Percentiles rank a stretch among this genome's conserved stretches.
These are phyloP conservation scores for Termitomyces titanicus DNA, from an alignment of 768 basidiomycete species.

Conservation along the genomic window DNA sequence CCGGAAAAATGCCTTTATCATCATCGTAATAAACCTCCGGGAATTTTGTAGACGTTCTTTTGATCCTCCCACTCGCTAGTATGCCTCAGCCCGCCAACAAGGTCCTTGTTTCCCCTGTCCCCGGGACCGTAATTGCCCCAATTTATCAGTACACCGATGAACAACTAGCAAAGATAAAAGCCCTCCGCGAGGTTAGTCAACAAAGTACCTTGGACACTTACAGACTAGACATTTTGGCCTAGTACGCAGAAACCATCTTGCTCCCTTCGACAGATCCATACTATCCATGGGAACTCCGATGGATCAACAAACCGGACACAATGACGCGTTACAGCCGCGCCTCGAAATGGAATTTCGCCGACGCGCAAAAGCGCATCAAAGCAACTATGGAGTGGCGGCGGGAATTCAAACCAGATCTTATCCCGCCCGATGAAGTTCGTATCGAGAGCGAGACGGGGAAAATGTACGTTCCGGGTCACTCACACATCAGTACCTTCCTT, in stretches of 20 bases:
- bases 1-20: not conserved
- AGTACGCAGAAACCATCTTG: conserved; percentile 67
- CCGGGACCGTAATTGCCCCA: conserved; percentile 50
- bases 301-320: conserved; percentile 68
- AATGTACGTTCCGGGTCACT: conserved; percentile 50
- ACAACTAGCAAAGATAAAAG: conserved; percentile 56
- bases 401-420: conserved; percentile 82
- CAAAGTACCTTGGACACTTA: not conserved
- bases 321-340: conserved; percentile 79
- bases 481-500: not conserved
- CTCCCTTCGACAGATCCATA: conserved; percentile 72
- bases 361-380: conserved; percentile 76
- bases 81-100: conserved; percentile 25
- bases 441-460: conserved; percentile 84
- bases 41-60: conserved; percentile 2
- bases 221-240: not conserved
- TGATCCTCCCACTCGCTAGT: conserved; percentile 3
- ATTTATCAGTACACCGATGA: conserved; percentile 58
- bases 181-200: conserved; percentile 54
- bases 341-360: conserved; percentile 76
- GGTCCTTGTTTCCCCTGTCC: conserved; percentile 54
- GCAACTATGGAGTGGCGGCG: conserved; percentile 82
- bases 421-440: conserved; percentile 74
- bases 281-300: conserved; percentile 71
- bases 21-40: not conserved